These are phyloP conservation scores for Patellaria atrata DNA, from an alignment of 495 filamentous ascomycete species.

Conservation along the genomic window DNA sequence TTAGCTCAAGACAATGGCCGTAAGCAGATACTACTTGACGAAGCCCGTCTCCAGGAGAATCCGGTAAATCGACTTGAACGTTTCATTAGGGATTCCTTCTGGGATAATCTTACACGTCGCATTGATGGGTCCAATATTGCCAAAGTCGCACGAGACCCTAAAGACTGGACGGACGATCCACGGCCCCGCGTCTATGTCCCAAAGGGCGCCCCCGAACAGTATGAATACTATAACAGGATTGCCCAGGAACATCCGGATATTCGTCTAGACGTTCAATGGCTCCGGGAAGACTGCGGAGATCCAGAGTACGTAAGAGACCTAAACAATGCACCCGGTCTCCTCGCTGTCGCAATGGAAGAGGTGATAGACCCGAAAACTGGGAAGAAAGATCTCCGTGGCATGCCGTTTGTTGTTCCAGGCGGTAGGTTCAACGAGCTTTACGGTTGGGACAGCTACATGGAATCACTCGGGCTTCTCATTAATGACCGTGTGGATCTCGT, in stretches of 20 bases:
- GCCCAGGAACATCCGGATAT: conserved; percentile 63
- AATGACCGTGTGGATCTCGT: conserved; percentile 71
- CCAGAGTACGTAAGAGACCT: conserved; percentile 58
- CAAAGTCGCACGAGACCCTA: conserved; percentile 69
- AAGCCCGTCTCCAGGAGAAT: conserved; percentile 78
- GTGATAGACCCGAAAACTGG: conserved; percentile 45
- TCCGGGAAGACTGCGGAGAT: conserved; percentile 55
- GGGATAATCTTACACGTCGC: conserved; percentile 71
- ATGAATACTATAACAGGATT: conserved; percentile 70
- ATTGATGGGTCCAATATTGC: conserved; percentile 85
- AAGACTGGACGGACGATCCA: conserved; percentile 80
- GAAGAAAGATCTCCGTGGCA: conserved; percentile 52
- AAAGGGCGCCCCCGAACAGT: conserved; percentile 67
- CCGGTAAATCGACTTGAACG: conserved; percentile 75
- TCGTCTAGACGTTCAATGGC: conserved; percentile 67
- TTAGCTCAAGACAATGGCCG: conserved; percentile 76
- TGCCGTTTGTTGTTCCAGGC: conserved; percentile 91
- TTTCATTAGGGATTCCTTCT: conserved; percentile 76
- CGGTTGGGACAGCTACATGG: conserved; percentile 97
- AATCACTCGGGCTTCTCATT: conserved; percentile 69
- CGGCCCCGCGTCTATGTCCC: conserved; percentile 88
- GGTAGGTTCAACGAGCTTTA: conserved; percentile 96
- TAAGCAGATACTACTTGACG: conserved; percentile 73
- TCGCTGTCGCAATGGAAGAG: conserved; percentile 83
- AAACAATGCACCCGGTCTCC: conserved; percentile 71